A percentile compares a stretch with the other conserved stretches of the same genome.
These are phyloP conservation scores for Xylariaceae sp. DNA, from an alignment of 2,329 filamentous ascomycete species.

Conservation along the genomic window DNA sequence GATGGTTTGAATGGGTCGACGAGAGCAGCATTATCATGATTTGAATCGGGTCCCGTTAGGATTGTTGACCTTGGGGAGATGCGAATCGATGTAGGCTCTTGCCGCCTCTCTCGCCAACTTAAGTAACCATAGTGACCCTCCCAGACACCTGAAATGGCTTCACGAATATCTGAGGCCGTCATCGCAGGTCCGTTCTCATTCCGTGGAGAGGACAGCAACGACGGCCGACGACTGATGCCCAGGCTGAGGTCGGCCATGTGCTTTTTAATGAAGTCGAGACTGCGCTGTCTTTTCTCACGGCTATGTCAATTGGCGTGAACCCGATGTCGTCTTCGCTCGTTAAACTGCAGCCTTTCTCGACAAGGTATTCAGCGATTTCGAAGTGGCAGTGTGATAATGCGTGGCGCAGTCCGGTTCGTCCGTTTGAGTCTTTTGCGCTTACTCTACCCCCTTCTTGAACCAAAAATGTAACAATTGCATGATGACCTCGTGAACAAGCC, in stretches of 20 bases:
- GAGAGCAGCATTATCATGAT: background rate
- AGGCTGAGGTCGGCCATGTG: slow-evolving; percentile 1
- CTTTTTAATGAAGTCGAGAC: slow-evolving; percentile 1
- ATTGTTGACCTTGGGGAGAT: background rate
- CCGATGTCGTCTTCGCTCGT: background rate
- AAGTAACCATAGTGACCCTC: background rate
- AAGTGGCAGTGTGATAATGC: background rate
- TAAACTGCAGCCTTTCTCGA: background rate
- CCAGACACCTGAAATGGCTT: no score
- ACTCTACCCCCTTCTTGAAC: background rate
- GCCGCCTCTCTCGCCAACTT: background rate
- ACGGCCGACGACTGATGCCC: background rate
- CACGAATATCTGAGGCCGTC: background rate
- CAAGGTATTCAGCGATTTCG: background rate
- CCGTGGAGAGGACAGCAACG: background rate
- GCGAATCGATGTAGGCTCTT: slow-evolving; percentile 1
- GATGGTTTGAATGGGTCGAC: background rate
- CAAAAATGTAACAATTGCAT: background rate
- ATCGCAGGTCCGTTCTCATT: background rate
- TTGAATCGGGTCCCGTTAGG: background rate
- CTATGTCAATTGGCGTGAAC: slow-evolving; percentile 1
- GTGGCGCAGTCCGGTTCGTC: background rate
- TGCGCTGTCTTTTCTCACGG: background rate
- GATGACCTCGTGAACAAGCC: background rate
- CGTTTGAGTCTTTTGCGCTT: background rate